Conservation (phyloP, 768 basidiomycete genomes). For the Boletus vermiculosoides region DNA sequence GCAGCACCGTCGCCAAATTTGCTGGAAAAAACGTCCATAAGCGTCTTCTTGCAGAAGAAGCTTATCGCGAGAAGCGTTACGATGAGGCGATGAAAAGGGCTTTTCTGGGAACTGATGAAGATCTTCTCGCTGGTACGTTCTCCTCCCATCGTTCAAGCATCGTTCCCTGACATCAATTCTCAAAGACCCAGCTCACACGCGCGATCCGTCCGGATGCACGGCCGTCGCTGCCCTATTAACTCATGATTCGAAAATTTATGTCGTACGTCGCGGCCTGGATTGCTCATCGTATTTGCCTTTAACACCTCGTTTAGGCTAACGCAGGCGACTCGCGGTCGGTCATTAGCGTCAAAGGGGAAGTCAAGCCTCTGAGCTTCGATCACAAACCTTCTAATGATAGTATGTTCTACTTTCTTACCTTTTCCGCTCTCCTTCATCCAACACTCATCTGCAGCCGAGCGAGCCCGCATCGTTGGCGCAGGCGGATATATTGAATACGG, state of each 20-base stretch:
- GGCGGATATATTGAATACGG: conserved; percentile 97
- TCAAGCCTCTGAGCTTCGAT: conserved; percentile 86
- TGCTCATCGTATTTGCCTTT: conserved; percentile 1
- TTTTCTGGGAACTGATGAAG: conserved; percentile 94
- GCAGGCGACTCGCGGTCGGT: conserved; percentile 96
- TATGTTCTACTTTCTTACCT: conserved; percentile 37
- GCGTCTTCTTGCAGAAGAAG: conserved; percentile 67
- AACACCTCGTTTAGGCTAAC: conserved; percentile 69
- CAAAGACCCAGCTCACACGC: conserved; percentile 78
- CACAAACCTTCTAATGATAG: conserved; percentile 92
- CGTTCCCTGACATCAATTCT: conserved; percentile 3
- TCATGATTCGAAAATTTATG: conserved; percentile 71
- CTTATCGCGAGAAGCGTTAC: conserved; percentile 70
- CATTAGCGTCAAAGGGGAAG: conserved; percentile 79
- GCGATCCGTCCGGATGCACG: conserved; percentile 95
- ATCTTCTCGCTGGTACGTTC: conserved; percentile 75
- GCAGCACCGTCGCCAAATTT: conserved; percentile 80
- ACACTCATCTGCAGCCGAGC: conserved; percentile 58
- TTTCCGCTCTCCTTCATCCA: neutral
- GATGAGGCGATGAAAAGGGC: conserved; percentile 78
- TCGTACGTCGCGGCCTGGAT: conserved; percentile 48
- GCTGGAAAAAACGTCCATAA: conserved; percentile 83
- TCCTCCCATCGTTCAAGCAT: conserved; percentile 1
- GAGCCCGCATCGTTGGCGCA: conserved; percentile 78
- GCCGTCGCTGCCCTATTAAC: conserved; percentile 89